Base-by-base conservation (phyloP, 352 stramenopile species). In the Pythium scleroteichum region DNA sequence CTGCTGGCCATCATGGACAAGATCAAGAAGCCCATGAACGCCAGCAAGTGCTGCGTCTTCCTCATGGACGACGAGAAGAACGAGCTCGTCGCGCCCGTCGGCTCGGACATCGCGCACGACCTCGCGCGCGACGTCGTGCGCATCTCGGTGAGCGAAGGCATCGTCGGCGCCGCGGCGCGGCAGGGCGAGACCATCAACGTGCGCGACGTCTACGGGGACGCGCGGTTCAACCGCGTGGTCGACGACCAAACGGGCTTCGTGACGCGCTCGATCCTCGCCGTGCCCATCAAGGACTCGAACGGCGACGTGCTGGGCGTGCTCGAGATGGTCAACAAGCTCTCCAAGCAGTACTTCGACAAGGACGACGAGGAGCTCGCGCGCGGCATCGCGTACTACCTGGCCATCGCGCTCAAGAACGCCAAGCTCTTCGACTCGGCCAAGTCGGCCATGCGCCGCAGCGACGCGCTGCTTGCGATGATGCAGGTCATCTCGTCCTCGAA, bases 121-220 rank as follows among this genome's bases (percentile, higher is more conserved):
- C 70, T 73, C 22, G 64, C 68, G 2, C 77, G 70, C 4, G 61
- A 84, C 14, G 69, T 72, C 2, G 77, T 91, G 29, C 75, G 79
- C 40, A 81, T 90, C 24, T 72, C 81, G 7, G 62, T 79, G 42
- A 73, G 70, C 4, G 73, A 75, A 54, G 69, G 80, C 9, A 83
- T 84, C 55, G 69, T 81, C 20, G 84, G 78, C 14, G 71, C 73
- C 1, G 87, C 90, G 7, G 87, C 82, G 22, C 72, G 73, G 17
- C 87, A 64, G 5, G 85, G 85, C 29, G 75, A 90, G 47, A 65
- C 84, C 23, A 79, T 95, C 48, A 95, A 96, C 58, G 60, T 96
- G 4, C 72, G 72, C 0, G 88, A 96, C 57, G 78, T 75, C 4
- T 90, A 92, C 57, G 27, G 72, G 3, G 82, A 93, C 40, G 32